Percentiles rank a stretch among this genome's conserved stretches.
Evolutionary conservation across 345 rosid species (phyloP).

Genomic region (Moricandia arvensis): DNA sequence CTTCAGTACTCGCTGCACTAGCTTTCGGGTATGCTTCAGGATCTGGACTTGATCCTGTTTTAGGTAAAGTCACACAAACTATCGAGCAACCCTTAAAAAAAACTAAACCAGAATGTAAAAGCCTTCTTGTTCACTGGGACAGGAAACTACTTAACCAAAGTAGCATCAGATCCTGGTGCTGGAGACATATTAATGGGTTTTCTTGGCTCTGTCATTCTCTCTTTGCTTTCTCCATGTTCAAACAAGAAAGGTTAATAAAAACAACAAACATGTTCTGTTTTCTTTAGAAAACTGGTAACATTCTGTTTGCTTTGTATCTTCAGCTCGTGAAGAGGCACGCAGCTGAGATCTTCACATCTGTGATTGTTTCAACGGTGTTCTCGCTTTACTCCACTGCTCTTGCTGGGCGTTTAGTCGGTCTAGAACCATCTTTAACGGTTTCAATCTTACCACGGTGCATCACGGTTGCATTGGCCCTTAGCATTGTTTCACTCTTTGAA

Average conservation of each 20-base stretch:
- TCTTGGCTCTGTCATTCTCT: conserved; percentile 91
- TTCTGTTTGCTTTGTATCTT: conserved; percentile 1
- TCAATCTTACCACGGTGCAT: conserved; percentile 92
- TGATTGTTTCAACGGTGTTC: conserved; percentile 72
- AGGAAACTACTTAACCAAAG: conserved; percentile 89
- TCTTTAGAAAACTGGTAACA: neutral
- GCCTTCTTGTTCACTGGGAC: conserved; percentile 2
- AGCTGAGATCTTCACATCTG: conserved; percentile 88
- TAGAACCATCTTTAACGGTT: conserved; percentile 71
- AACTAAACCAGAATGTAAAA: neutral
- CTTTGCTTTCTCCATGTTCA: conserved; percentile 94
- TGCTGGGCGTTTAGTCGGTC: conserved; percentile 68
- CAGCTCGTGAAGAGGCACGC: conserved; percentile 98
- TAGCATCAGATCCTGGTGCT: conserved; percentile 83
- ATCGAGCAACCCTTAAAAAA: neutral
- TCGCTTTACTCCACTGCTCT: conserved; percentile 93
- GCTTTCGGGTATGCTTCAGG: conserved; percentile 75
- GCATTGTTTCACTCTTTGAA: conserved; percentile 87
- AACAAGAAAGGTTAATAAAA: conserved; percentile 80
- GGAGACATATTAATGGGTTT: conserved; percentile 95
- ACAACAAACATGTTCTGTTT: conserved; percentile 7
- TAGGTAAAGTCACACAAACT: conserved; percentile 50
- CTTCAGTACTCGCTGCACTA: conserved; percentile 79
- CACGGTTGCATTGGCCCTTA: conserved; percentile 92
- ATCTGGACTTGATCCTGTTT: conserved; percentile 77